These are phyloP conservation scores for Coelastrella sp. DNA, from an alignment of 139 green algal species.

Conservation along the genomic window DNA sequence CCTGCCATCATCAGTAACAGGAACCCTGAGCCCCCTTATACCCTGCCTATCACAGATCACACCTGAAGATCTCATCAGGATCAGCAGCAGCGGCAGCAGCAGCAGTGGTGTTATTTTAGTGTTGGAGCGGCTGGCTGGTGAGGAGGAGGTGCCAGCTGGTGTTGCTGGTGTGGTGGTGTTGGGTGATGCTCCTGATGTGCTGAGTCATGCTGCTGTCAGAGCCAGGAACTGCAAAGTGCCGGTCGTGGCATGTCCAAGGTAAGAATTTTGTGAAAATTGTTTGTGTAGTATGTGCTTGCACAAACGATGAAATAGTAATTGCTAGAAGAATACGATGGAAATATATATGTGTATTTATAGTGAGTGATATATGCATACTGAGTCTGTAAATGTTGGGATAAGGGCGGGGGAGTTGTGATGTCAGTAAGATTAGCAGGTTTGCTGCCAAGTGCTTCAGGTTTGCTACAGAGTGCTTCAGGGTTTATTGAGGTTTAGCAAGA, in stretches of 20 bases:
- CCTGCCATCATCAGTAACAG: neutral
- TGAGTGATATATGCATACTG: too few species aligned
- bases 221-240: slow-evolving; percentile 68
- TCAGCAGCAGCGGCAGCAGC: neutral
- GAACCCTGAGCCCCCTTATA: slow-evolving; percentile 11
- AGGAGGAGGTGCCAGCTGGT: slow-evolving; percentile 76
- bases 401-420: too few species aligned
- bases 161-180: slow-evolving; percentile 67
- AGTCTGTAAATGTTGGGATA: too few species aligned
- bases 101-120: slow-evolving; percentile 13
- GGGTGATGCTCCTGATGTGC: slow-evolving; percentile 72
- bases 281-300: too few species aligned
- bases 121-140: slow-evolving; percentile 52
- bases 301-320: too few species aligned
- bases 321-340: too few species aligned
- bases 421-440: too few species aligned
- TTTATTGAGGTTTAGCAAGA: too few species aligned
- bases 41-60: slow-evolving; percentile 31
- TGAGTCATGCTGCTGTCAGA: slow-evolving; percentile 81
- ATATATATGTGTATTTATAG: too few species aligned
- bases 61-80: neutral
- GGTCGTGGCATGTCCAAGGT: slow-evolving; percentile 72
- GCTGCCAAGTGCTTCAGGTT: too few species aligned
- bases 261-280: too few species aligned
- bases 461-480: too few species aligned